phyloP scores from a whole-genome alignment of 2,329 filamentous ascomycete species.

The Cladophialophora psammophila region DNA sequence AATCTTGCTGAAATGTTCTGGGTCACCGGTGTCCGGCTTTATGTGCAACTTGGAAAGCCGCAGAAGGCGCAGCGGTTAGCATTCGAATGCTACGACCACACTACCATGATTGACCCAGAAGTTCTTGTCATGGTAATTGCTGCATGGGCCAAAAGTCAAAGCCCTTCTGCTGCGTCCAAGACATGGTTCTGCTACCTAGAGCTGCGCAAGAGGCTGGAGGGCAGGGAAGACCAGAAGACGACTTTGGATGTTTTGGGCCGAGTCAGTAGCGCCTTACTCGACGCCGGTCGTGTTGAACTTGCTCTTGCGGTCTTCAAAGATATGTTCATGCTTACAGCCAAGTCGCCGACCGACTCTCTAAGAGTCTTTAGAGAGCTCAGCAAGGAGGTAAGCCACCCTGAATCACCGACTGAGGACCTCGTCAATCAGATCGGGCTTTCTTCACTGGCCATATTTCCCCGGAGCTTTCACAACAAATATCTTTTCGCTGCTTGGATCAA shows the following conservation, averaged over 20 bases:
- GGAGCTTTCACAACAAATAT: constrained; percentile 71
- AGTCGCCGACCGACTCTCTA: constrained; percentile 53
- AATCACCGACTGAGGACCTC: constrained; percentile 48
- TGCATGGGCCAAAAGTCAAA: constrained; percentile 65
- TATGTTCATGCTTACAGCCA: constrained; percentile 76
- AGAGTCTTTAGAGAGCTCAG: constrained; percentile 48
- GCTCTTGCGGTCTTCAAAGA: constrained; percentile 83
- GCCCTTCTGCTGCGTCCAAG: constrained; percentile 58
- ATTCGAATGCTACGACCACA: constrained; percentile 47
- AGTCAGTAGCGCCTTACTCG: constrained; percentile 74
- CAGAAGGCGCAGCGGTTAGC: constrained; percentile 60
- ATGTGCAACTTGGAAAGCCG: constrained; percentile 56
- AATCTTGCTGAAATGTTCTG: constrained; percentile 48
- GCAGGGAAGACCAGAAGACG: constrained; percentile 46
- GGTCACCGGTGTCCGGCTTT: constrained; percentile 59
- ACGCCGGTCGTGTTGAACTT: constrained; percentile 68
- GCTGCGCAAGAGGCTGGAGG: constrained; percentile 56
- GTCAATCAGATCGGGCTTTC: constrained; percentile 58
- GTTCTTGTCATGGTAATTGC: constrained; percentile 71
- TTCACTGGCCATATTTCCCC: constrained; percentile 61
- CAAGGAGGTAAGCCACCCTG: constrained; percentile 16
- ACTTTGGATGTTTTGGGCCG: constrained; percentile 79
- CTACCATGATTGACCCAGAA: constrained; percentile 37
- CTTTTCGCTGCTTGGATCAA: constrained; percentile 91
- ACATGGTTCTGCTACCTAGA: constrained; percentile 74